phyloP scores from a whole-genome alignment of 2,329 filamentous ascomycete genomes.

The Chalaropsis ovoidea region DNA sequence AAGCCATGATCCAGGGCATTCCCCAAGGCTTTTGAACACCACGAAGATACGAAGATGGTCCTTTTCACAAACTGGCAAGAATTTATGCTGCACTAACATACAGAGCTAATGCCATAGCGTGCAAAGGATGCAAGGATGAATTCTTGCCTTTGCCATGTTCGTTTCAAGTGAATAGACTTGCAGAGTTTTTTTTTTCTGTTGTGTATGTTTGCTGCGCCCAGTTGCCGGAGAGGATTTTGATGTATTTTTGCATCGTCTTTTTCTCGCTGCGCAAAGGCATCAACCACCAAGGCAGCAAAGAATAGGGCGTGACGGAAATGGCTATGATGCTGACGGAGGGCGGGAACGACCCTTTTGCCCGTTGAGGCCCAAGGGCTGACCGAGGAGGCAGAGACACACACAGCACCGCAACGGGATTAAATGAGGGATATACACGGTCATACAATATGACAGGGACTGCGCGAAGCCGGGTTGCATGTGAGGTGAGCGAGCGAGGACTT shows the following conservation, averaged over 20 bases:
- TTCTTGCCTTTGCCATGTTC: not conserved
- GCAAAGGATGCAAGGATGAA: not conserved
- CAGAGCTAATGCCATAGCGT: slow-evolving; percentile 4
- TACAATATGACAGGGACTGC: not conserved
- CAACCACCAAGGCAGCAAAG: no score
- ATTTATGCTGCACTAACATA: not conserved
- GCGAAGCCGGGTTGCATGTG: not conserved
- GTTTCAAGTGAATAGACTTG: not conserved
- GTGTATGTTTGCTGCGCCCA: not conserved
- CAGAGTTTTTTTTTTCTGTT: not conserved
- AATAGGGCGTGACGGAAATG: not conserved
- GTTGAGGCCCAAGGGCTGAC: not conserved
- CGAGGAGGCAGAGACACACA: not conserved
- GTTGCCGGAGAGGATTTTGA: not conserved
- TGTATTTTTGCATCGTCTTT: not conserved
- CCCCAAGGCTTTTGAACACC: not conserved
- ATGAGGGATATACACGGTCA: not conserved
- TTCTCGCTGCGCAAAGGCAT: no score
- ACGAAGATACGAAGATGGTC: not conserved
- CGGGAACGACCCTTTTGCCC: not conserved
- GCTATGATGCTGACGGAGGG: not conserved
- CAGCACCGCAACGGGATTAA: not conserved
- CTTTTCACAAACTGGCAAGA: not conserved
- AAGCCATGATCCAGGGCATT: not conserved
- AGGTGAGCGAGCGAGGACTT: not conserved